Percentiles rank a stretch among this genome's conserved stretches.
phyloP scores from a whole-genome alignment of 1,139 yeast species.

The Komagataea norvegica region DNA sequence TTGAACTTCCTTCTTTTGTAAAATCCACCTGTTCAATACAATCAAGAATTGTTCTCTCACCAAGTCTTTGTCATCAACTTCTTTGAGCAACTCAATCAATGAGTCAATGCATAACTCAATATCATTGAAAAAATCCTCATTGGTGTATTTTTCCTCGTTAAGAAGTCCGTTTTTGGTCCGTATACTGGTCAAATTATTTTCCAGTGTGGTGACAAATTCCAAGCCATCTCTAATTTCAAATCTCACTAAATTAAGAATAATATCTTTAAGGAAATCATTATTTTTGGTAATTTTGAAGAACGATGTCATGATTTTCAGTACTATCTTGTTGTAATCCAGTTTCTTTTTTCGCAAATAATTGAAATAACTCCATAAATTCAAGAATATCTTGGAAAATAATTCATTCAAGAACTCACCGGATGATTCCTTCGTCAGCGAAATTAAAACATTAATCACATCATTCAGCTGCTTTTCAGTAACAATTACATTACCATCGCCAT shows the following conservation, averaged over 20 bases:
- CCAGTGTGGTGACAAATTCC: constrained; percentile 39
- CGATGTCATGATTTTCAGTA: constrained; percentile 44
- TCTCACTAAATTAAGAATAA: constrained; percentile 42
- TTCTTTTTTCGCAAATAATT: constrained; percentile 43
- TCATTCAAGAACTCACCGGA: constrained; percentile 39
- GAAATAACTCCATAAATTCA: constrained; percentile 59
- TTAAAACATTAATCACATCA: constrained; percentile 58
- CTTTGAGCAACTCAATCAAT: constrained; percentile 44
- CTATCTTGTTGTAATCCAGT: constrained; percentile 35
- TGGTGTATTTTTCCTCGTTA: constrained; percentile 15
- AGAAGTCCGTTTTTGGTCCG: constrained; percentile 21
- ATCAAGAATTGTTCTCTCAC: constrained; percentile 47
- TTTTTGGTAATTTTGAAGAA: constrained; percentile 41
- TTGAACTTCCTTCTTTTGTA: constrained; percentile 18
- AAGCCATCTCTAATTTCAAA: constrained; percentile 42
- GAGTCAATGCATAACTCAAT: constrained; percentile 50
- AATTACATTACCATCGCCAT: constrained; percentile 25
- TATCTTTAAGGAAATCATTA: constrained; percentile 33
- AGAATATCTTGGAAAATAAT: constrained; percentile 31
- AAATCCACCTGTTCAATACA: constrained; percentile 59
- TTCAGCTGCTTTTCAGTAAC: constrained; percentile 50
- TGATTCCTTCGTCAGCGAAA: constrained; percentile 55
- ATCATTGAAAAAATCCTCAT: constrained; percentile 36
- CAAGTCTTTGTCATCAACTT: constrained; percentile 43
- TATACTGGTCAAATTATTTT: constrained; percentile 54